Evolutionary conservation across 2,329 filamentous ascomycete species (phyloP), one percentile per base, ranked within the genome.

Genomic region (Westerdykella ornata): DNA sequence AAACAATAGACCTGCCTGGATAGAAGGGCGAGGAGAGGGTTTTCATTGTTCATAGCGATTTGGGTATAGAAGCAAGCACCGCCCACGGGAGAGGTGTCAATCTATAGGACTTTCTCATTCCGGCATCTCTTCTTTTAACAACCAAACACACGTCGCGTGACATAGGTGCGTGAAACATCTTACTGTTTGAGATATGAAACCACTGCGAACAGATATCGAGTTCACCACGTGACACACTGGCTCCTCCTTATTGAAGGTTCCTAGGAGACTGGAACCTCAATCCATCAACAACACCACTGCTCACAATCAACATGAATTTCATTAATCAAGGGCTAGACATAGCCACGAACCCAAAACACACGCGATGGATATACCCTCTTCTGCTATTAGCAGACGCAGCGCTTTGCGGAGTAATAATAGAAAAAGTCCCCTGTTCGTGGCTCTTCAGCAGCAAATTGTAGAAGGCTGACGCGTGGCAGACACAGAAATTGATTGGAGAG

Each of bases 401-500:
- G 14, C 76, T 95, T 16, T 92, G 85, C 65, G 75, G 70, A 13
- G 62, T 86, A 26, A 76, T 96, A 49, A 84, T 95, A 49, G 81
- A 80, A 75, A 89, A 82, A 64, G 75, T 95, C 43, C 82, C 88
- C 31, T 95, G 88, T 94, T 72, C 70, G 83, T 60, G 41, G 28
- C 15, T 20, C 30, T 30, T 2, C 22, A 6, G 30, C 30, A 33
- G 11, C 6, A 13, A 37, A 11, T 12, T 33, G 3, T 16, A 39
- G 32, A 15, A 46, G 51, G 34, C 33, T 52, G 76, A 39, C 28
- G 35, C 37, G 38, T 14, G 16, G 33, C 52, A 86, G 92, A 98
- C 64, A 98, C 92, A 33, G 92, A 98, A 67, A 98, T 98, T 59
- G 92, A 98, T 69, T 98, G 90, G 90, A 77, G 76, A 44, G 88